A percentile compares a stretch with the other conserved stretches of the same genome.
Evolutionary conservation across 495 filamentous ascomycete species (phyloP).

Genomic region (Daldinia vernicosa): DNA sequence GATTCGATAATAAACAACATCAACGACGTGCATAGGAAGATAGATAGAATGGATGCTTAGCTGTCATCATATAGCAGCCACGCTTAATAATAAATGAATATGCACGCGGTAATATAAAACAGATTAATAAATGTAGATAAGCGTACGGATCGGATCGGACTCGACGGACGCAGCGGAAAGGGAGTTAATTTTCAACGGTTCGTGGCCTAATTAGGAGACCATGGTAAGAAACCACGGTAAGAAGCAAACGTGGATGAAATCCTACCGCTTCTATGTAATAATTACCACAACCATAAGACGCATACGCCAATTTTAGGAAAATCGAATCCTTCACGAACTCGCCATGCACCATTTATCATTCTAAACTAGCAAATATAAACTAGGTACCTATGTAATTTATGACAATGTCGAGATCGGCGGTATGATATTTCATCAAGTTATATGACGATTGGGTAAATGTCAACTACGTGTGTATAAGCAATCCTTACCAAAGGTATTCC

Average conservation of each 20-base stretch:
- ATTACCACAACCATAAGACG: not conserved
- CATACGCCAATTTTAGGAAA: not conserved
- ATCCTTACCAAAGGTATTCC: too few species aligned
- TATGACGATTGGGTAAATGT: too few species aligned
- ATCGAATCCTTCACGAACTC: not conserved
- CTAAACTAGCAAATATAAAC: too few species aligned
- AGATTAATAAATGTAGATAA: conserved; percentile 2
- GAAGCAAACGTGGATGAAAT: not conserved
- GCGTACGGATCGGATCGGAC: not conserved
- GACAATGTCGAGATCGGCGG: too few species aligned
- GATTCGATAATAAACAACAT: not conserved
- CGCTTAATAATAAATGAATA: not conserved
- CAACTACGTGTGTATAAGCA: too few species aligned
- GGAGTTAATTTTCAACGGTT: conserved; percentile 1
- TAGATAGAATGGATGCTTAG: not conserved
- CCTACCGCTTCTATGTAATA: not conserved
- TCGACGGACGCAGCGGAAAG: not conserved
- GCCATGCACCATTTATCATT: not conserved
- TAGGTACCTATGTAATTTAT: too few species aligned
- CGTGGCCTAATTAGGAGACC: not conserved
- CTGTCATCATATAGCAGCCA: not conserved
- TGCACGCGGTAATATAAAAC: conserved; percentile 7
- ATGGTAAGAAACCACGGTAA: not conserved
- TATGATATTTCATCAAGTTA: too few species aligned
- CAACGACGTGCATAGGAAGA: not conserved